These are phyloP conservation scores for Nannizziopsis barbatae DNA, from an alignment of 2,329 filamentous ascomycete genomes.

Conservation along the genomic window DNA sequence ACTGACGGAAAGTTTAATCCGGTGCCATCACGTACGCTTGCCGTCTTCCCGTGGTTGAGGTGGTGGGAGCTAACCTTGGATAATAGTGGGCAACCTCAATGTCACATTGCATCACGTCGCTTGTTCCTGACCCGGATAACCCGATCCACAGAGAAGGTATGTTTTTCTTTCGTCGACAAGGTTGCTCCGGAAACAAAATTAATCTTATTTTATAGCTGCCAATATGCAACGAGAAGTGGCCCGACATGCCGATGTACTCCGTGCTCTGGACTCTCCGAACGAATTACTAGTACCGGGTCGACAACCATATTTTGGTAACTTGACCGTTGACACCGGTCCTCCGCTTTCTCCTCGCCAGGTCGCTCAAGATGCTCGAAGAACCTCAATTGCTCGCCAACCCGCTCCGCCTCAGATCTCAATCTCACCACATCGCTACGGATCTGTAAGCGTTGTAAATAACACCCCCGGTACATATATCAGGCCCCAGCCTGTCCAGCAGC, in stretches of 20 bases:
- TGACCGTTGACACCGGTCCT: slow-evolving; percentile 52
- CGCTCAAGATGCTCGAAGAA: slow-evolving; percentile 65
- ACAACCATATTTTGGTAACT: slow-evolving; percentile 53
- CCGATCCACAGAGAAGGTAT: slow-evolving; percentile 71
- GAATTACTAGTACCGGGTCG: slow-evolving; percentile 56
- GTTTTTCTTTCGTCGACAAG: slow-evolving; percentile 25
- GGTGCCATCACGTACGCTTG: slow-evolving; percentile 52
- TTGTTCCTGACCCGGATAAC: slow-evolving; percentile 66
- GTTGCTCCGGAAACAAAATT: neutral
- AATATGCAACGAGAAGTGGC: slow-evolving; percentile 53
- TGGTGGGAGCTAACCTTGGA: slow-evolving; percentile 8
- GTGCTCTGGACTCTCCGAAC: slow-evolving; percentile 48
- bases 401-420: slow-evolving; percentile 72
- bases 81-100: slow-evolving; percentile 72
- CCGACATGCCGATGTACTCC: slow-evolving; percentile 49
- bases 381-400: slow-evolving; percentile 60
- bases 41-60: slow-evolving; percentile 1
- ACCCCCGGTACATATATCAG: slow-evolving; percentile 66
- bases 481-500: slow-evolving; percentile 55
- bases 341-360: slow-evolving; percentile 81
- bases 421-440: slow-evolving; percentile 73
- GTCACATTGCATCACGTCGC: slow-evolving; percentile 58
- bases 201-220: slow-evolving; percentile 30
- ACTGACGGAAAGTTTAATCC: slow-evolving; percentile 66
- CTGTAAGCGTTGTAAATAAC: slow-evolving; percentile 55